phyloP scores from a whole-genome alignment of 495 filamentous ascomycete genomes.

The Wilcoxina mikolae region DNA sequence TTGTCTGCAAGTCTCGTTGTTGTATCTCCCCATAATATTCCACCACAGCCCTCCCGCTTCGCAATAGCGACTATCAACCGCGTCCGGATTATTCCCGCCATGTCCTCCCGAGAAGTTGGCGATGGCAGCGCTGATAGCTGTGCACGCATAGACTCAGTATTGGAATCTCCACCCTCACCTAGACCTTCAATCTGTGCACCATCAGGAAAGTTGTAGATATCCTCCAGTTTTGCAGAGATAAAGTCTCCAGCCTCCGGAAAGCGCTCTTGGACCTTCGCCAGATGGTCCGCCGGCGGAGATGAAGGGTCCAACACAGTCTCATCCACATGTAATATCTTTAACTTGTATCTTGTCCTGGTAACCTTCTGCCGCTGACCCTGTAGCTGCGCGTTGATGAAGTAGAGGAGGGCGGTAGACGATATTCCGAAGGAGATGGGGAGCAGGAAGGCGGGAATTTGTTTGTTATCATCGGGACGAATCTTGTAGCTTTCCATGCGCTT shows the following conservation, averaged over 20 bases:
- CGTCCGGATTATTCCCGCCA: conserved; percentile 52
- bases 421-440: conserved; percentile 71
- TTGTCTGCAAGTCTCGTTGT: conserved; percentile 79
- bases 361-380: conserved; percentile 42
- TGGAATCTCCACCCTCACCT: conserved; percentile 23
- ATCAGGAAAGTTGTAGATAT: conserved; percentile 31
- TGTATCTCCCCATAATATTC: conserved; percentile 67
- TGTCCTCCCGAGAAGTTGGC: conserved; percentile 57
- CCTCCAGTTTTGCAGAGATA: conserved; percentile 11
- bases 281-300: conserved; percentile 15
- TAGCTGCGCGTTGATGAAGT: conserved; percentile 57
- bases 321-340: conserved; percentile 55
- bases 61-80: conserved; percentile 54
- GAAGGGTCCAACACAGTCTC: conserved; percentile 32
- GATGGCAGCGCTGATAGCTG: conserved; percentile 49
- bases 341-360: conserved; percentile 44
- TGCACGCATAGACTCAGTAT: conserved; percentile 34
- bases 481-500: conserved; percentile 60
- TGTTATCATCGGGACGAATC: not conserved
- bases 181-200: conserved; percentile 20
- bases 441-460: conserved; percentile 36
- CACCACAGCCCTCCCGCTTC: conserved; percentile 42
- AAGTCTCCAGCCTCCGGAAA: conserved; percentile 18
- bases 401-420: conserved; percentile 62
- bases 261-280: conserved; percentile 14